Evolutionary conservation across 2,329 filamentous ascomycete species (phyloP).

Genomic region (Diaporthe sp.): DNA sequence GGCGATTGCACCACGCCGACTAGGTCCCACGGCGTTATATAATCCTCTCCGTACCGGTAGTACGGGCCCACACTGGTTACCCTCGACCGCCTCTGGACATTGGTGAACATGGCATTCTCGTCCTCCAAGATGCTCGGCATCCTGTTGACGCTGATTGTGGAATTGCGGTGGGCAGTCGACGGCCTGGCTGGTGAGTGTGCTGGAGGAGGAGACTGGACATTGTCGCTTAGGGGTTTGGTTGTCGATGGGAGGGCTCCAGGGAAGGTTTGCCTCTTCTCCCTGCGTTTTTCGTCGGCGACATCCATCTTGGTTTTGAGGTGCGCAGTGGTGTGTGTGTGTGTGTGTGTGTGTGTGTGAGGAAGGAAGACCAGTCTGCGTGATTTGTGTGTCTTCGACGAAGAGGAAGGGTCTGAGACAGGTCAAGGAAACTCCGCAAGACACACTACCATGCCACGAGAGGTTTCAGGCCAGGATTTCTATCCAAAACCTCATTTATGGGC

Average conservation of each 20-base stretch:
- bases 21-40: conserved; percentile 38
- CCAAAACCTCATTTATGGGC: conserved; percentile 13
- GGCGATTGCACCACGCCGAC: conserved; percentile 25
- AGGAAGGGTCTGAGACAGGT: neutral
- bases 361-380: neutral
- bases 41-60: conserved; percentile 42
- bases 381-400: neutral
- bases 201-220: conserved; percentile 2
- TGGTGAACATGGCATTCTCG: conserved; percentile 30
- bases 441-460: conserved; percentile 7
- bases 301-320: neutral
- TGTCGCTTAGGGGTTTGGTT: conserved; percentile 27
- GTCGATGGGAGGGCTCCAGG: neutral
- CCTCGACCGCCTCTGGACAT: conserved; percentile 13
- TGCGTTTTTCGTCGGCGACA: conserved; percentile 3
- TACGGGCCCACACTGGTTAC: conserved; percentile 14
- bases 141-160: conserved; percentile 26
- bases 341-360: neutral
- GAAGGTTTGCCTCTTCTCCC: conserved; percentile 21
- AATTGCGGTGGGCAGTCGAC: conserved; percentile 4
- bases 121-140: conserved; percentile 39
- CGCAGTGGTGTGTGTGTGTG: neutral
- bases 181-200: neutral
- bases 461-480: conserved; percentile 23
- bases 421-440: conserved; percentile 4